phyloP scores from a whole-genome alignment of 108 stramenopile genomes.

The Chaetoceros tenuissimus region DNA sequence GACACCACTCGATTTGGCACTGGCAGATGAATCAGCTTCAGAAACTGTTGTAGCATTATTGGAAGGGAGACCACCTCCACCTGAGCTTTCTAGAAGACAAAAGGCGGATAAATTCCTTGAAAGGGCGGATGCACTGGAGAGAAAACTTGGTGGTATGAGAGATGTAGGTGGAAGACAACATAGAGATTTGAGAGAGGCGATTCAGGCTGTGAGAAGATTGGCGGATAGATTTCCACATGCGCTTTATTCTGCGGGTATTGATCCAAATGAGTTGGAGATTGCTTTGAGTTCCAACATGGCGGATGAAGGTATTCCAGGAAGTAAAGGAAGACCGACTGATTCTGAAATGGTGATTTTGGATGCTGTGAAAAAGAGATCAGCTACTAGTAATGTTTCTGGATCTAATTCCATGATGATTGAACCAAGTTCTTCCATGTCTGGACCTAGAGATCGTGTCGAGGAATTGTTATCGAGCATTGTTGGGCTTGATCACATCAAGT shows the following conservation, averaged over 20 bases:
- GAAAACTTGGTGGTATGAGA: constrained; percentile 41
- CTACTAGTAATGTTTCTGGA: constrained; percentile 6
- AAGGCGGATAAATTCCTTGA: constrained; percentile 77
- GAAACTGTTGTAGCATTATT: constrained; percentile 74
- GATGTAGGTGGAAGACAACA: constrained; percentile 53
- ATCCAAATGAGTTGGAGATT: constrained; percentile 83
- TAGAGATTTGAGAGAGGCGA: constrained; percentile 58
- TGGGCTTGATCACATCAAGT: constrained; percentile 83
- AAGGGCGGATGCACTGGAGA: constrained; percentile 64
- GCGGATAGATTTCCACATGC: constrained; percentile 86
- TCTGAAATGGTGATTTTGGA: constrained; percentile 58
- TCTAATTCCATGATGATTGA: constrained; percentile 20
- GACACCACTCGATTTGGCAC: constrained; percentile 79
- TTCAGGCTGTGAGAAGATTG: constrained; percentile 66
- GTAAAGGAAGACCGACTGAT: constrained; percentile 21
- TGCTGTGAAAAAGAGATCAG: constrained; percentile 44
- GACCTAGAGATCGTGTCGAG: constrained; percentile 77
- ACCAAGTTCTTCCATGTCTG: constrained; percentile 2
- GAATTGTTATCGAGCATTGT: constrained; percentile 75
- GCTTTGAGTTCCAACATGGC: constrained; percentile 62
- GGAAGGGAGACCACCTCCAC: constrained; percentile 81
- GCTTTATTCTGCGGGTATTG: constrained; percentile 79
- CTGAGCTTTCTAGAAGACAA: constrained; percentile 67
- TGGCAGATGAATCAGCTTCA: constrained; percentile 57
- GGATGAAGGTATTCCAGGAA: constrained; percentile 8